Evolutionary conservation across 1,139 yeast genomes (phyloP).

Genomic region (Magnusiomyces ingens): DNA sequence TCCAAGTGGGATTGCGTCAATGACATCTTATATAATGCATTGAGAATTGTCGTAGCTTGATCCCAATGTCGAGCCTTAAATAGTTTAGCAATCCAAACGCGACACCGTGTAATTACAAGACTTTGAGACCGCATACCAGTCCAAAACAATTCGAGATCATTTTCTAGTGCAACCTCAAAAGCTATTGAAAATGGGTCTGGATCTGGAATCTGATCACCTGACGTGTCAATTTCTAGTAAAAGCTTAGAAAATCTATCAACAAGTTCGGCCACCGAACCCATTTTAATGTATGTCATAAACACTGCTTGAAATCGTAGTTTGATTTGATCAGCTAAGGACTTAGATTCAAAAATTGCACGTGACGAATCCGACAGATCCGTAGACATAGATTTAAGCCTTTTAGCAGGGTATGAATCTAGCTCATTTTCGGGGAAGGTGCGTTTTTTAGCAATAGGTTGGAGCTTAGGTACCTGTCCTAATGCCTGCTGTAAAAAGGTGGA

Average conservation of each 20-base stretch:
- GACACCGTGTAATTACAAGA: slow-evolving; percentile 24
- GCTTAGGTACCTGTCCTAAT: too few species aligned
- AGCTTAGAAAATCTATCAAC: not conserved
- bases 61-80: slow-evolving; percentile 19
- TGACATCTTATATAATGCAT: slow-evolving; percentile 21
- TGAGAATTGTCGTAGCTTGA: slow-evolving; percentile 17
- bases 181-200: slow-evolving; percentile 26
- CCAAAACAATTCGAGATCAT: slow-evolving; percentile 25
- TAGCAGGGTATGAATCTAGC: too few species aligned
- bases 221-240: slow-evolving; percentile 1
- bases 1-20: slow-evolving; percentile 21
- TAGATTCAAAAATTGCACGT: not conserved
- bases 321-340: not conserved
- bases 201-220: slow-evolving; percentile 7
- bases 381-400: not conserved
- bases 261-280: not conserved
- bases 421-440: not conserved
- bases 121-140: slow-evolving; percentile 16
- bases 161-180: slow-evolving; percentile 20
- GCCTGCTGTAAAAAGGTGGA: too few species aligned
- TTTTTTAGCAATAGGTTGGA: not conserved
- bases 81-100: slow-evolving; percentile 27
- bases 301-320: not conserved
- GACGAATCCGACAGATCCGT: not conserved
- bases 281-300: not conserved